These are phyloP conservation scores for Tubosaeta sp. DNA, from an alignment of 768 basidiomycete species.

Conservation along the genomic window DNA sequence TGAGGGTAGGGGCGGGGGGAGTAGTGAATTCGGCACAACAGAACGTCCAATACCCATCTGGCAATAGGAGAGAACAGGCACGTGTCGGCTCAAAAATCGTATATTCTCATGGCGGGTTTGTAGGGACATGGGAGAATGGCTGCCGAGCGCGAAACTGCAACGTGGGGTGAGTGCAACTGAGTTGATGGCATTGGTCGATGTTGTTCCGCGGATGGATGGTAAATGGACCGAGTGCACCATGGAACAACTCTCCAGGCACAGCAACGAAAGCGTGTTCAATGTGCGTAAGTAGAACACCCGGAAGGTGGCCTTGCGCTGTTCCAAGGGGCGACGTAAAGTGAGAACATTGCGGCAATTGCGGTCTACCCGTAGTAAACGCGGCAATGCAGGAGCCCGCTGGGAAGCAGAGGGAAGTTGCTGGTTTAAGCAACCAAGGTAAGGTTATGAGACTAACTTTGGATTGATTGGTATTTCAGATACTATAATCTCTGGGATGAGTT, in stretches of 20 bases:
- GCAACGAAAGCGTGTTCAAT: conserved; percentile 9
- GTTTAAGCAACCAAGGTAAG: neutral
- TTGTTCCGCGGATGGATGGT: conserved; percentile 12
- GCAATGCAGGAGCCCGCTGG: neutral
- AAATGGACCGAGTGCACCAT: conserved; percentile 1
- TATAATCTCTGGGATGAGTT: conserved; percentile 9
- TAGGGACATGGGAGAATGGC: neutral
- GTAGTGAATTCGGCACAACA: conserved; percentile 2
- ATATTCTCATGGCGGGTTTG: neutral
- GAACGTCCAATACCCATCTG: neutral
- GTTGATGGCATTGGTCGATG: conserved; percentile 2
- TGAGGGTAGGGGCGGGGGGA: neutral
- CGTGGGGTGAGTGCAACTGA: neutral
- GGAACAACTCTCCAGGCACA: conserved; percentile 4
- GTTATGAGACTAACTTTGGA: neutral
- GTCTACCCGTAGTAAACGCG: neutral
- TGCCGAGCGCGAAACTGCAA: neutral
- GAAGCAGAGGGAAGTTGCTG: neutral
- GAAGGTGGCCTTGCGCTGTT: conserved; percentile 4
- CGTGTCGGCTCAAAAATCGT: conserved; percentile 3
- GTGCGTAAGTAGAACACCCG: conserved; percentile 12
- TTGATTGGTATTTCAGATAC: conserved; percentile 2
- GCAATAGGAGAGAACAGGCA: conserved; percentile 3
- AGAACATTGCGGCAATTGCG: conserved; percentile 1
- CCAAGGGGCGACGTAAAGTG: conserved; percentile 9